Evolutionary conservation across 164 flowering plant species (phyloP), one percentile per base, ranked within the genome.

Genomic region (Liriodendron chinense): DNA sequence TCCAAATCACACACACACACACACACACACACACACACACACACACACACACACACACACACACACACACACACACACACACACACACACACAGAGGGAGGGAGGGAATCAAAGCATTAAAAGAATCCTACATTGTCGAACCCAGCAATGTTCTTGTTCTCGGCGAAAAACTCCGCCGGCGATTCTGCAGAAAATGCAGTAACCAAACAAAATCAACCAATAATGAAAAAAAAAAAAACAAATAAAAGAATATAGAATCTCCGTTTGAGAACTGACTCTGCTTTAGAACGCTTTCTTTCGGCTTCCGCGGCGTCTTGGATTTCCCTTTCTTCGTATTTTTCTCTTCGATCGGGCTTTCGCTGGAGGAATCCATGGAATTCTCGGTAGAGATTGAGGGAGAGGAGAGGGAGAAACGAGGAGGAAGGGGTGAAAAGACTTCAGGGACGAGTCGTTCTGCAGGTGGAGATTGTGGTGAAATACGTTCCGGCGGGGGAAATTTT

Each of bases 161-260:
- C 99, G 0, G 98, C 98, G 25, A 96, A 96, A 84, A 96, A 94
- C 83, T 96, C 98, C 14, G 99, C 98, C 13, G 99, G 99, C 70
- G 99, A 96, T 80, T 96, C 99, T 96, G 92, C 91, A 81, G 7
- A 63, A 76, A 70, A 74, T 16, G 22, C 12, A 57, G 74, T 16
- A 23, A 76, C 71, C 13, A 22, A 26, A 10, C 22, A 14, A 48
- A 20, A 53, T 23, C 62, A 71, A 20, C 21, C 21, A 7, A n/a
- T n/a, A n/a, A n/a, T n/a, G n/a, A n/a, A n/a, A 75, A 20, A 66
- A 8, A 64, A 1, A 34, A 53, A 72, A 65, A 71, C 69, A 76
- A 82, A 50, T 75, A 71, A 74, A 26, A 59, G 71, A 79, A 49
- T 2, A 3, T 14, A 16, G 50, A 26, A 49, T 20, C 8, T 23